These are phyloP conservation scores for Teunomyces panamensis DNA, from an alignment of 805 yeast species.

Conservation along the genomic window DNA sequence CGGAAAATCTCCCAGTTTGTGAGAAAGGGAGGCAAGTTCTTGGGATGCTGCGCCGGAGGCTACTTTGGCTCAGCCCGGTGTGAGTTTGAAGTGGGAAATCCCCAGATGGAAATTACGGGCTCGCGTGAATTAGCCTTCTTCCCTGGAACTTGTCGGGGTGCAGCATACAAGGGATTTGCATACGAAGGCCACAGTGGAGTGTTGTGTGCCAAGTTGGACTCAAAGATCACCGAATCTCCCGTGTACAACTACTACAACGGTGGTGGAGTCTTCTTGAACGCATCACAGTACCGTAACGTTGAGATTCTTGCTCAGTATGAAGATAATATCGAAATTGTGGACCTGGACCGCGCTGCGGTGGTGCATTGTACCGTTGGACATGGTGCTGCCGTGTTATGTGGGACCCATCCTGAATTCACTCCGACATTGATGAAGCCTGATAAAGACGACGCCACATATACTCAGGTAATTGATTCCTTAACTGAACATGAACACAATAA, in stretches of 20 bases:
- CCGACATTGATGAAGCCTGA: constrained; percentile 46
- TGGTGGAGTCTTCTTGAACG: constrained; percentile 82
- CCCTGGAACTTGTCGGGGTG: constrained; percentile 82
- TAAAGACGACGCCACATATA: constrained; percentile 30
- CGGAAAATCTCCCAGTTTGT: constrained; percentile 60
- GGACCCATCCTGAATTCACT: constrained; percentile 87
- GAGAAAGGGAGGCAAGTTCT: constrained; percentile 71
- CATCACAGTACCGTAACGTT: constrained; percentile 56
- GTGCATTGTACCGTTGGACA: constrained; percentile 64
- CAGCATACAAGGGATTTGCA: constrained; percentile 74
- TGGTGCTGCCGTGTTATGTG: constrained; percentile 75
- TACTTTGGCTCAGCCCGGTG: constrained; percentile 73
- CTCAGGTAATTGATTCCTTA: constrained; percentile 32
- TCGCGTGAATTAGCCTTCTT: constrained; percentile 76
- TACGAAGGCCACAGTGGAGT: constrained; percentile 81
- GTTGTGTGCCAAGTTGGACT: constrained; percentile 49
- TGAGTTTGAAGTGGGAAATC: constrained; percentile 81
- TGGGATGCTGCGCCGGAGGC: constrained; percentile 96
- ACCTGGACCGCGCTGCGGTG: constrained; percentile 60
- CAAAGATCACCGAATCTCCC: constrained; percentile 20
- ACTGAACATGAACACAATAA: constrained; percentile 46
- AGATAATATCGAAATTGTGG: constrained; percentile 52
- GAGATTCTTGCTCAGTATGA: constrained; percentile 71
- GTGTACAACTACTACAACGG: constrained; percentile 72
- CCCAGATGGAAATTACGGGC: constrained; percentile 77